Conservation (phyloP, 2,329 filamentous ascomycete species). For the Venturia aucupariae region DNA sequence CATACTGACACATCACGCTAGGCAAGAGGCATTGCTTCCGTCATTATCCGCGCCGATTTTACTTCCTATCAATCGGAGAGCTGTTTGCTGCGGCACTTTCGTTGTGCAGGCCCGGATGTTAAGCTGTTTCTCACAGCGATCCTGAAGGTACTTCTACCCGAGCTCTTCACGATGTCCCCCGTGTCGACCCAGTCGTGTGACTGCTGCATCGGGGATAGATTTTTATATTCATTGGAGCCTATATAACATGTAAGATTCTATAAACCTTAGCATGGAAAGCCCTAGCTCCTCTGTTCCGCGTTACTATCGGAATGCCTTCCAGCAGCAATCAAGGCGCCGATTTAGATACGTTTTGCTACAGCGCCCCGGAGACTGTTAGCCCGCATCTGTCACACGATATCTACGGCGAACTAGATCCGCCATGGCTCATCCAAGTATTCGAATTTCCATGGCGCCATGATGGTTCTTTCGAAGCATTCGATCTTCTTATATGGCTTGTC, state of each 20-base stretch:
- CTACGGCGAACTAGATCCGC: neutral
- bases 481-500: neutral
- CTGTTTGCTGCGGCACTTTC: neutral
- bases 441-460: neutral
- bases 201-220: neutral
- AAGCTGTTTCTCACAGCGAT: neutral
- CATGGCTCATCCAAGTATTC: neutral
- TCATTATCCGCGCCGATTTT: neutral
- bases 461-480: neutral
- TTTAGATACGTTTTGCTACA: neutral
- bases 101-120: neutral
- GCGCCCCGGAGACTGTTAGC: neutral
- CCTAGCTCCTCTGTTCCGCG: neutral
- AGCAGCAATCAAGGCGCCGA: neutral
- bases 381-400: neutral
- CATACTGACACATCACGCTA: neutral
- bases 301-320: neutral
- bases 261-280: neutral
- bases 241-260: neutral
- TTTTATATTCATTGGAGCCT: neutral
- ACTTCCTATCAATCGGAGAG: neutral
- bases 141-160: neutral
- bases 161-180: neutral
- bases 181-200: neutral
- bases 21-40: neutral